These are phyloP conservation scores for Colletotrichum tamarilloi DNA, from an alignment of 2,329 filamentous ascomycete species.

Conservation along the genomic window DNA sequence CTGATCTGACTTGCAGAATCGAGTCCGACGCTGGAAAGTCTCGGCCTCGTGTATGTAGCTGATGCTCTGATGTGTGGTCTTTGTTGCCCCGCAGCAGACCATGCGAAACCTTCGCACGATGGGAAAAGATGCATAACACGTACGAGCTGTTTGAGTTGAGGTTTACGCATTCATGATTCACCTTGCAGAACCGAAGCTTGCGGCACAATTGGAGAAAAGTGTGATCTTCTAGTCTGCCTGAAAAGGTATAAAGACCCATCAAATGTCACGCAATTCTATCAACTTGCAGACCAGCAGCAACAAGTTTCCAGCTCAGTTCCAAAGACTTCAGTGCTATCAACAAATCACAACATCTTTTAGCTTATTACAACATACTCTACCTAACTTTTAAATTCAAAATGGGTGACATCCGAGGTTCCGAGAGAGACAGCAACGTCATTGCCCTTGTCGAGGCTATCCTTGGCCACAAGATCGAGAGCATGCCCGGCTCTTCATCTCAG, in stretches of 20 bases:
- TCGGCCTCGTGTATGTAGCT: background rate
- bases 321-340: background rate
- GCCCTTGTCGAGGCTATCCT: conserved; percentile 52
- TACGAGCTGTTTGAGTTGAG: conserved; percentile 17
- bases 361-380: conserved; percentile 26
- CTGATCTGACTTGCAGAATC: background rate
- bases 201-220: background rate
- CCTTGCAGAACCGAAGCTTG: conserved; percentile 13
- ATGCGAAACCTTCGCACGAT: conserved; percentile 31
- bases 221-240: background rate
- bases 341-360: conserved; percentile 10
- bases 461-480: conserved; percentile 45
- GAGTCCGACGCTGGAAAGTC: conserved; percentile 4
- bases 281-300: background rate
- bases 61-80: background rate
- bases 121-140: conserved; percentile 1
- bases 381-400: conserved; percentile 35
- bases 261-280: background rate
- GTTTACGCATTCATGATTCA: conserved; percentile 26
- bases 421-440: conserved; percentile 32
- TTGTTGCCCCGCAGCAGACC: background rate
- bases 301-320: background rate
- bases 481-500: conserved; percentile 38
- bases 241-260: conserved; percentile 19
- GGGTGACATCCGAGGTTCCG: conserved; percentile 28